phyloP scores from a whole-genome alignment of 2,329 filamentous ascomycete genomes.

The Coniosporium tulheliwenetii region DNA sequence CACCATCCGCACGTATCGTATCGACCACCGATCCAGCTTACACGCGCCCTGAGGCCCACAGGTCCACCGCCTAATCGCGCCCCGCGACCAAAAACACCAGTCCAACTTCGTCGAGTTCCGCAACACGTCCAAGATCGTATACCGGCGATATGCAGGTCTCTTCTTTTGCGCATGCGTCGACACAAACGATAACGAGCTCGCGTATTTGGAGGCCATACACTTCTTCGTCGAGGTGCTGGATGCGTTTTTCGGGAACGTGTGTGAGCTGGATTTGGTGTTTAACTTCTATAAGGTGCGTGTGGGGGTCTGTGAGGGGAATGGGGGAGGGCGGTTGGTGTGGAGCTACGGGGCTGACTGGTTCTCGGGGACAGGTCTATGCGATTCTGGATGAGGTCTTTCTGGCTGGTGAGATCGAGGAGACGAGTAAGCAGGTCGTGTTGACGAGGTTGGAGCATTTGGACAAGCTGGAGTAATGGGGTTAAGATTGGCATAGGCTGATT shows the following conservation, averaged over 20 bases:
- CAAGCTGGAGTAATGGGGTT: slow-evolving; percentile 59
- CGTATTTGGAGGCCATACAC: slow-evolving; percentile 93
- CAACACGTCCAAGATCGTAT: slow-evolving; percentile 82
- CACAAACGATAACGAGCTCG: slow-evolving; percentile 96
- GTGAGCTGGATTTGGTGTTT: slow-evolving; percentile 80
- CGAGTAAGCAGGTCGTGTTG: slow-evolving; percentile 92
- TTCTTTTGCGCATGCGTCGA: slow-evolving; percentile 99
- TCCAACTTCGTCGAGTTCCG: slow-evolving; percentile 97
- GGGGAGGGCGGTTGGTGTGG: background rate
- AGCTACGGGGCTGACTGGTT: slow-evolving; percentile 5
- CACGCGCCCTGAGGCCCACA: slow-evolving; percentile 25
- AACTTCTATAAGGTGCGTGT: slow-evolving; percentile 51
- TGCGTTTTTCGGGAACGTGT: slow-evolving; percentile 97
- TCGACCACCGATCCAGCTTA: background rate
- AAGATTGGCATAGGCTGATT: too few relatives aligned
- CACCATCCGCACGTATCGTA: too few relatives aligned
- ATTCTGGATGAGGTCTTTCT: slow-evolving; percentile 97
- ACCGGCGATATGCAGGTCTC: slow-evolving; percentile 89
- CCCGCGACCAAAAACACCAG: slow-evolving; percentile 97
- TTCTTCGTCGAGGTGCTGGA: slow-evolving; percentile 99
- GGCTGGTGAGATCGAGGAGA: slow-evolving; percentile 96
- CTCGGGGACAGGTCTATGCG: slow-evolving; percentile 58
- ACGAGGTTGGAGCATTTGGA: slow-evolving; percentile 90
- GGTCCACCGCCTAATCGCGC: slow-evolving; percentile 94
- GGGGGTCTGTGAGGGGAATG: background rate